A percentile compares a stretch with the other conserved stretches of the same genome.
Evolutionary conservation across 257 asterid genomes (phyloP).

Genomic region (Thymus quinquecostatus): DNA sequence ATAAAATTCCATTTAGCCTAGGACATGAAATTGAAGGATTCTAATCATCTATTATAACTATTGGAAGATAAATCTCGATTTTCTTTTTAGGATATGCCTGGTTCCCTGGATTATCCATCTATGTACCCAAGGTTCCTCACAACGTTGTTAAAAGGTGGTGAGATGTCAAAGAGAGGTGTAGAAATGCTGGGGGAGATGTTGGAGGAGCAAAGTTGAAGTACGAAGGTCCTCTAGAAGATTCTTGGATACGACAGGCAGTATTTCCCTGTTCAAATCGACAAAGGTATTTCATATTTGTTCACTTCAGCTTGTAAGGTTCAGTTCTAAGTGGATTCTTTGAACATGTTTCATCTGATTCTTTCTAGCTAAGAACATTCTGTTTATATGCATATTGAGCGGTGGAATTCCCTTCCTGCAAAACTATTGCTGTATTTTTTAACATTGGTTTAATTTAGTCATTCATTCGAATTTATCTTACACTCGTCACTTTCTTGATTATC

Average conservation of each 20-base stretch:
- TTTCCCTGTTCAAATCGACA: conserved; percentile 9
- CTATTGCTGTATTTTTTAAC: no score
- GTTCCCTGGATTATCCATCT: conserved; percentile 57
- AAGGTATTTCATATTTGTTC: conserved; percentile 36
- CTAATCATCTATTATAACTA: conserved; percentile 4
- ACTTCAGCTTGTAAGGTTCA: conserved; percentile 7
- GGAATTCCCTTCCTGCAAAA: no score
- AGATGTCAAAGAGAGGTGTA: conserved; percentile 74
- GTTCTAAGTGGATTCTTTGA: neutral
- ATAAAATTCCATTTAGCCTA: neutral
- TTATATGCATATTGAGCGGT: no score
- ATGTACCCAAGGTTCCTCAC: conserved; percentile 82
- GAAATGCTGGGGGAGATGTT: conserved; percentile 94
- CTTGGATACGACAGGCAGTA: conserved; percentile 8
- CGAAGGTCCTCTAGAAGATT: conserved; percentile 26
- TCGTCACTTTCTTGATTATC: neutral
- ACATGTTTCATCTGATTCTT: neutral
- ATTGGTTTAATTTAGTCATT: neutral
- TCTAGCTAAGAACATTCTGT: neutral
- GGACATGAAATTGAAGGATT: conserved; percentile 11
- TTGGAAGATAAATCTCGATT: conserved; percentile 14
- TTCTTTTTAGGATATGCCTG: conserved; percentile 62
- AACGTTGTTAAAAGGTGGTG: conserved; percentile 77
- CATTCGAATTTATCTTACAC: neutral
- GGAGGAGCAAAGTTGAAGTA: conserved; percentile 74